Evolutionary conservation across 805 yeast genomes (phyloP), one percentile per base, ranked within the genome.

Genomic region (Diddensiella santjacobensis): DNA sequence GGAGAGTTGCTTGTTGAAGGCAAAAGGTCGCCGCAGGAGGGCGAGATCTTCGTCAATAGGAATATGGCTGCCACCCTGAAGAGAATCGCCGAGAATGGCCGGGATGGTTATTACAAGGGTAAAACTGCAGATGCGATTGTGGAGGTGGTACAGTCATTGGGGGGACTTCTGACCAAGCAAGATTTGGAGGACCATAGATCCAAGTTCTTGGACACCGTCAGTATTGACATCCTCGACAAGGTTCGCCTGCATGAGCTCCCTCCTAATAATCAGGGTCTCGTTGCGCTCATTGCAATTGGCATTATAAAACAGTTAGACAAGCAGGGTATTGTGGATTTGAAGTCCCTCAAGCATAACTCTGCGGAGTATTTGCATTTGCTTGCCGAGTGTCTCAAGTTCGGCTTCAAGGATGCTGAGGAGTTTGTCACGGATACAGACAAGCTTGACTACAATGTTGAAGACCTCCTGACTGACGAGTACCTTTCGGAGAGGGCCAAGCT

Each of bases 181-280:
- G 95, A 86, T 60, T 69, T 86, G 42, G 63, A 65, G 15, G 53
- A 59, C 18, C 93, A 86, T 63, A 66, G 73, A 0, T 76, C 89
- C 1, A 73, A 83, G 0, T 73, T 78, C 56, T 83, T 84, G 20
- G 82, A 81, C 1, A 91, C 95, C 2, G 77, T 85, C 17, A 66
- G 67, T 15, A 63, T 46, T 73, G 75, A 5, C n/a, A 52, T 58
- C 8, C 72, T 80, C 47, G 68, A 75, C 41, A 84, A 77, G 8
- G 71, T 74, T 42, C 73, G 71, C 23, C 69, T 86, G 22, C 83
- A 90, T 87, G 93, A 86, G 62, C 80, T 85, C 53, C 93, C 95
- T 8, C 95, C 95, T 11, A 85, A 81, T 63, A 87, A 91, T 3
- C 87, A 86, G 46, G 95, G 95, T 5, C 65, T 86, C 11, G 85